Evolutionary conservation across 2,329 filamentous ascomycete species (phyloP), one percentile per base, ranked within the genome.

Genomic region (Pseudopithomyces maydicus): DNA sequence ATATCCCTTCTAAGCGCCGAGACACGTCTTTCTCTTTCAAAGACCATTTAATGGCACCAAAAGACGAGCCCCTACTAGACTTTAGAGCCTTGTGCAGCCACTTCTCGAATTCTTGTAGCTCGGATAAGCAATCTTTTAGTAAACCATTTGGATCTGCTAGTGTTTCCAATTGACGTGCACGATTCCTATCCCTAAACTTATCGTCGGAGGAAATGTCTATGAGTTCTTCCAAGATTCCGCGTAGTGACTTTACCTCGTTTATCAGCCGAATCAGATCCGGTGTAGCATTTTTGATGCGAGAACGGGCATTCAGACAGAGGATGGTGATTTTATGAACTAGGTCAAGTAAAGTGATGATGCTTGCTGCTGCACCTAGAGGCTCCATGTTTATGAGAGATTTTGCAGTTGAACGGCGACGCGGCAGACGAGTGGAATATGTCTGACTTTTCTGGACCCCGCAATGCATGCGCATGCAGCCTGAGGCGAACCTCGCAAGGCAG

Each of bases 21-120:
- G 12, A 26, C 4, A 58, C 8, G 3, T 55, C 56, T 26, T 58
- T 58, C 29, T 46, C 53, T 44, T 56, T 52, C 19, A 55, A 20
- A 19, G 43, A 10, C 49, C 43, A 53, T n/a, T 20, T 26, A 4
- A 56, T 52, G 2, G 38, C 36, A 17, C 12, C 29, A 35, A 26
- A 22, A 6, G 26, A 15, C 20, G 32, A 46, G 39, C 20, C 14
- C 15, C 48, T 26, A 10, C 43, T 23, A 6, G 36, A 44, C 14
- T 23, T 42, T 17, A 42, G 39, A 7, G 44, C n/a, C 19, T 35
- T 56, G 6, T 23, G 11, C 12, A 55, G 35, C 35, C 53, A 52
- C 3, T 29, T 14, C 17, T 52, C 23, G 6, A 57, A 42, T 11
- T 22, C 22, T 38, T 52, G 11, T 20, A 60, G 29, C 35, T 60